phyloP scores from a whole-genome alignment of 805 yeast species.

The Metschnikowia gruessii region DNA sequence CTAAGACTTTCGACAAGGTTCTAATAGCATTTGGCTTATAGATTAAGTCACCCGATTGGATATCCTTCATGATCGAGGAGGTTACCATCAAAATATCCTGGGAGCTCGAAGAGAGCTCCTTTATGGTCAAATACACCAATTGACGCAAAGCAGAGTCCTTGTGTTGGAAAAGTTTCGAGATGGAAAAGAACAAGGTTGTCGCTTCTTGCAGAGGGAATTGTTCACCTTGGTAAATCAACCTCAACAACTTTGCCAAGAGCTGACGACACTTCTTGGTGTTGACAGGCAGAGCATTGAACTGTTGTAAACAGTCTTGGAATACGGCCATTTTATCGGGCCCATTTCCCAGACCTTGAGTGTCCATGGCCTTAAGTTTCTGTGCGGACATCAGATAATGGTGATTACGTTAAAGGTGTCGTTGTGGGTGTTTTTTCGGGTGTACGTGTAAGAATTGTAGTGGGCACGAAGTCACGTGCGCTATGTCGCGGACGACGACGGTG shows the following conservation, averaged over 20 bases:
- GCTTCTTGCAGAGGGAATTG: conserved; percentile 85
- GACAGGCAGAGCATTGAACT: conserved; percentile 88
- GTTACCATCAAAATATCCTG: conserved; percentile 97
- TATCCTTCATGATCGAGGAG: conserved; percentile 96
- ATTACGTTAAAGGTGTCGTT: conserved; percentile 3
- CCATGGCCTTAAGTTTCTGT: conserved; percentile 77
- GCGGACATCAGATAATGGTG: conserved; percentile 61
- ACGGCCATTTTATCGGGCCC: conserved; percentile 95
- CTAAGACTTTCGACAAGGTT: conserved; percentile 85
- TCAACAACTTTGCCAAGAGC: conserved; percentile 75
- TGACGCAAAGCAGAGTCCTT: conserved; percentile 85
- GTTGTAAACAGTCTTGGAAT: conserved; percentile 90
- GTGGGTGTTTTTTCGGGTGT: conserved; percentile 16
- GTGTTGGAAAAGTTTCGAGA: conserved; percentile 93
- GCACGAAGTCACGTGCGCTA: conserved; percentile 16
- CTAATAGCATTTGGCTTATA: conserved; percentile 95
- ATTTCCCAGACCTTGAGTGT: conserved; percentile 56
- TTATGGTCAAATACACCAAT: conserved; percentile 88
- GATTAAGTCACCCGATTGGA: conserved; percentile 80
- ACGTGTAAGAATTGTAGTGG: conserved; percentile 19
- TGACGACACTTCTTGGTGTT: conserved; percentile 83
- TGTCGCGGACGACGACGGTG: conserved; percentile 1
- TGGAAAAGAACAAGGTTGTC: conserved; percentile 87
- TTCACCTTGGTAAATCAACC: conserved; percentile 83
- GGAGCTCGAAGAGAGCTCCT: conserved; percentile 80